These are phyloP conservation scores for Physaria fendleri DNA, from an alignment of 345 rosid genomes.

Conservation along the genomic window DNA sequence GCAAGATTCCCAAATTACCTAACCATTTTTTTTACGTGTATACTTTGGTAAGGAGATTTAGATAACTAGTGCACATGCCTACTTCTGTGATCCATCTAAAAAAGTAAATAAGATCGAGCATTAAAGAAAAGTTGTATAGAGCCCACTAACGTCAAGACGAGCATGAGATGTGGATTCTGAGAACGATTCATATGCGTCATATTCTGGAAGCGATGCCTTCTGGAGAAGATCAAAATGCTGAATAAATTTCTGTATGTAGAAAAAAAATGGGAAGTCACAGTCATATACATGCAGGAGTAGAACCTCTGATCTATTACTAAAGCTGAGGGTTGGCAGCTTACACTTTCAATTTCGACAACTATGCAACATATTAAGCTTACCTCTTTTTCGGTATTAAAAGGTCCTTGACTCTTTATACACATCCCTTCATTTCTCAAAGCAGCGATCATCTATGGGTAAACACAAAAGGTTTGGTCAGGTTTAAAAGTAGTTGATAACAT, in stretches of 20 bases:
- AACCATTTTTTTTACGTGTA: not conserved
- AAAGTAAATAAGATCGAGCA: not conserved
- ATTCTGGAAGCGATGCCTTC: slow-evolving; percentile 84
- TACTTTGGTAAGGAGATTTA: not conserved
- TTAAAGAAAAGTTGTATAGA: not conserved
- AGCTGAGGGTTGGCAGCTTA: not conserved
- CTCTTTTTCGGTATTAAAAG: slow-evolving; percentile 81
- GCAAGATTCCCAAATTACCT: not conserved
- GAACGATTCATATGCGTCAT: slow-evolving; percentile 61
- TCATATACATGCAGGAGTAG: not conserved
- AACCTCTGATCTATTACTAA: not conserved
- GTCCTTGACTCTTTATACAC: slow-evolving; percentile 51
- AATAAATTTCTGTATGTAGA: slow-evolving; percentile 54
- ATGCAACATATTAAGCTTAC: slow-evolving; percentile 28
- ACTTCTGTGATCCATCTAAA: not conserved
- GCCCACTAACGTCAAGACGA: slow-evolving; percentile 70
- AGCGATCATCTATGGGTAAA: slow-evolving; percentile 59
- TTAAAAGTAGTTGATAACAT: not conserved
- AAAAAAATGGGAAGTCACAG: not conserved
- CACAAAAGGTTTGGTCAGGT: not conserved
- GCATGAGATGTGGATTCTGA: slow-evolving; percentile 65
- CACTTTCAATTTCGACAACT: not conserved
- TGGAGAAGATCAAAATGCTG: slow-evolving; percentile 97
- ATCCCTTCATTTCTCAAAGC: slow-evolving; percentile 73
- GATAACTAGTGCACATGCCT: not conserved